phyloP scores from a whole-genome alignment of 768 basidiomycete genomes.

The Ramaria sp. region DNA sequence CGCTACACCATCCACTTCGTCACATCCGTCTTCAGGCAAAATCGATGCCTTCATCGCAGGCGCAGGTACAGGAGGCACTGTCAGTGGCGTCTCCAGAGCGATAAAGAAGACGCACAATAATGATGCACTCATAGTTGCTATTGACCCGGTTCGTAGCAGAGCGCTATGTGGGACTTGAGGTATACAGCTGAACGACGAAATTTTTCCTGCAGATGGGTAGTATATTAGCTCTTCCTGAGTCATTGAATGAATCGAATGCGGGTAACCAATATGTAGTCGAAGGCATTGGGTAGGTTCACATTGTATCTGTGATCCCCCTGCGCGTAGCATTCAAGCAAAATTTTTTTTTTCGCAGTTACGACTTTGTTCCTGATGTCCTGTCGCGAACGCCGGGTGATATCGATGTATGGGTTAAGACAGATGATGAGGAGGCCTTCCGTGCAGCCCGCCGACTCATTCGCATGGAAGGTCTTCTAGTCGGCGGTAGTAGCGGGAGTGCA shows the following conservation, averaged over 20 bases:
- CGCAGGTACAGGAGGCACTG: constrained; percentile 91
- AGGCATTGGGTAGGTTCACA: constrained; percentile 66
- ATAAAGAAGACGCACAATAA: constrained; percentile 72
- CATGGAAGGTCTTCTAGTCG: constrained; percentile 80
- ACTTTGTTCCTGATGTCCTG: constrained; percentile 84
- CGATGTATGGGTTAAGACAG: constrained; percentile 78
- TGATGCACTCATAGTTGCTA: constrained; percentile 64
- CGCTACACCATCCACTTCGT: constrained; percentile 48
- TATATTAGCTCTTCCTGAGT: constrained; percentile 64
- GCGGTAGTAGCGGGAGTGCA: constrained; percentile 87
- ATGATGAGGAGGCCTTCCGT: constrained; percentile 70
- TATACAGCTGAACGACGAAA: not conserved
- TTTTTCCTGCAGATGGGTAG: constrained; percentile 59
- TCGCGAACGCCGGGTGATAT: constrained; percentile 49
- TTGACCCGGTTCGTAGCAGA: constrained; percentile 67
- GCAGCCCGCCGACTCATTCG: constrained; percentile 70
- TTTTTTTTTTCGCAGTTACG: too few species aligned
- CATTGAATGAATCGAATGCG: constrained; percentile 42
- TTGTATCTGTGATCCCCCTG: not conserved
- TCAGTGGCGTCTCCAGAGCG: constrained; percentile 77
- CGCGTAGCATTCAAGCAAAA: not conserved
- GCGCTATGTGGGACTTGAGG: not conserved
- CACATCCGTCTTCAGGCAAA: constrained; percentile 53
- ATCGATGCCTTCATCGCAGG: constrained; percentile 77
- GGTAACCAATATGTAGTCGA: constrained; percentile 68